These are phyloP conservation scores for Colletotrichum gigasporum DNA, from an alignment of 2,329 filamentous ascomycete genomes.

Conservation along the genomic window DNA sequence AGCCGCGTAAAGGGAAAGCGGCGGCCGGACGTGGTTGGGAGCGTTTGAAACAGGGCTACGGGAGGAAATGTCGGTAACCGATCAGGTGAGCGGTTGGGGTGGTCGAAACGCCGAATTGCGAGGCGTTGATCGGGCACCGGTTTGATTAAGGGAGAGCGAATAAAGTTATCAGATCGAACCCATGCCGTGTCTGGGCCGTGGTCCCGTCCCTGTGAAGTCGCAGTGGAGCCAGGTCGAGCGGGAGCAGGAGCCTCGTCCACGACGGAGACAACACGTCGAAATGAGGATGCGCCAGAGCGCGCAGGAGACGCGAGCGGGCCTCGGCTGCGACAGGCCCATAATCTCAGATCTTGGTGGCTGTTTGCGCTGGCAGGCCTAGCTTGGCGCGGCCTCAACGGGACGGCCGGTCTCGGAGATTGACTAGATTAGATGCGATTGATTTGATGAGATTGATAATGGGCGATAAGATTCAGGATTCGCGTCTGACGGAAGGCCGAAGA, in stretches of 20 bases:
- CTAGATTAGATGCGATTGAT: conserved; percentile 33
- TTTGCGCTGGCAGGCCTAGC: background rate
- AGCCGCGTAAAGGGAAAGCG: background rate
- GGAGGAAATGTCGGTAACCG: background rate
- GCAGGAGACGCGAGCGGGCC: background rate
- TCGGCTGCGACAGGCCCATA: background rate
- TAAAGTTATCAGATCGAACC: conserved; percentile 31
- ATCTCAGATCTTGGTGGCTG: background rate
- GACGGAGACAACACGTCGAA: conserved; percentile 1
- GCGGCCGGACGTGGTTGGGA: background rate
- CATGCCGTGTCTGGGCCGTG: conserved; percentile 14
- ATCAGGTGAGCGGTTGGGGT: conserved; percentile 1
- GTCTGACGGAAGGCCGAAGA: background rate
- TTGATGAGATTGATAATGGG: conserved; percentile 32
- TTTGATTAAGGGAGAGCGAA: conserved; percentile 2
- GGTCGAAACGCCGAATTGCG: background rate
- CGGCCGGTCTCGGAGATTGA: conserved; percentile 25
- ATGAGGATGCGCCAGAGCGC: conserved; percentile 19
- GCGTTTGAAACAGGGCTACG: background rate
- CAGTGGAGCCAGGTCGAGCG: conserved; percentile 3
- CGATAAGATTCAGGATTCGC: conserved; percentile 16
- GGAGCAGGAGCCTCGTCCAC: background rate
- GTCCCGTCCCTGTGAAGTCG: background rate
- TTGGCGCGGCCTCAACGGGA: background rate
- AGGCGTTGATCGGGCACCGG: conserved; percentile 1